phyloP scores from a whole-genome alignment of 345 rosid genomes.

The Streptanthus diversifolius region DNA sequence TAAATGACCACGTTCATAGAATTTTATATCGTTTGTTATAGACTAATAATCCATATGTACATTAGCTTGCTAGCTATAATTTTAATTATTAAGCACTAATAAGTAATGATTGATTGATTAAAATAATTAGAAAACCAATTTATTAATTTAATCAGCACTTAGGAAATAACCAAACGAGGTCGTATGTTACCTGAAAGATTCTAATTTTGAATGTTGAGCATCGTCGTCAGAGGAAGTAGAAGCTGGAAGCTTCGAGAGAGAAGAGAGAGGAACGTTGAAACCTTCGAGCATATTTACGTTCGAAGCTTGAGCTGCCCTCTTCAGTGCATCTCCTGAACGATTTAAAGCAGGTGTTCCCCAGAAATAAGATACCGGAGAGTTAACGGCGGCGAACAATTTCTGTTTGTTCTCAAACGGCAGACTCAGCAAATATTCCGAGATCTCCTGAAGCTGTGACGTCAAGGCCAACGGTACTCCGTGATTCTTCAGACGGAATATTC shows the following conservation, averaged over 20 bases:
- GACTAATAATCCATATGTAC: neutral
- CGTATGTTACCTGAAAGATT: slow-evolving; percentile 58
- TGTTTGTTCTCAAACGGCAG: slow-evolving; percentile 46
- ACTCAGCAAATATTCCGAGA: slow-evolving; percentile 41
- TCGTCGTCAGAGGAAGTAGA: slow-evolving; percentile 3
- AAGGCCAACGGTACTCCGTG: slow-evolving; percentile 59
- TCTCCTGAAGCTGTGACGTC: slow-evolving; percentile 39
- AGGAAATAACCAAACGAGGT: neutral
- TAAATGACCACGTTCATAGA: neutral
- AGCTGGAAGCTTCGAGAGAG: slow-evolving; percentile 36
- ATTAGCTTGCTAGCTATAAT: neutral
- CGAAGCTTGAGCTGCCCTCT: slow-evolving; percentile 27
- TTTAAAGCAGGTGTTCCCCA: slow-evolving; percentile 77
- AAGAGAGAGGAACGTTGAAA: slow-evolving; percentile 49
- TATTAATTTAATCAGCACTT: neutral
- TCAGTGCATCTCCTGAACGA: slow-evolving; percentile 52
- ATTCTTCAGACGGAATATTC: slow-evolving; percentile 62
- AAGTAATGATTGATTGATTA: neutral
- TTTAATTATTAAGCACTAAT: neutral
- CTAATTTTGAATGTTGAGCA: slow-evolving; percentile 17
- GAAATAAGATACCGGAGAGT: slow-evolving; percentile 56
- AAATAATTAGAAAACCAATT: neutral
- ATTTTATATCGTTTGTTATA: neutral
- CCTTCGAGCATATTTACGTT: slow-evolving; percentile 61
- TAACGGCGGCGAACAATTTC: slow-evolving; percentile 28